Evolutionary conservation across 805 yeast species (phyloP).

Genomic region (Jamesozyma jinghongensis): DNA sequence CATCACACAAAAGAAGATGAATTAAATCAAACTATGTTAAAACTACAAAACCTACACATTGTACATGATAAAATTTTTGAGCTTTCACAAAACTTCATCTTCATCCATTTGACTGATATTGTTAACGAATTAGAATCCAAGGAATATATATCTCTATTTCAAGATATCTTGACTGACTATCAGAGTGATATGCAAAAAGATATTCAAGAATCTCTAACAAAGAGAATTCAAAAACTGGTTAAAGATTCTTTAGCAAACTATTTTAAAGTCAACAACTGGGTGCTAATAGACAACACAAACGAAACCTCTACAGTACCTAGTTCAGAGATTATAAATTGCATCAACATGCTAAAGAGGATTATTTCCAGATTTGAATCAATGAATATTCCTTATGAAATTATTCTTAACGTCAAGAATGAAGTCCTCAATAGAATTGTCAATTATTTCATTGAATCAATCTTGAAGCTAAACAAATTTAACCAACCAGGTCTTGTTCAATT

Average conservation of each 20-base stretch:
- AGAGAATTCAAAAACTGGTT: constrained; percentile 25
- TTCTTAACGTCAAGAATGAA: constrained; percentile 19
- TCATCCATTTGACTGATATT: constrained; percentile 16
- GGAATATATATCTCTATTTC: constrained; percentile 23
- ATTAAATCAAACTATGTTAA: constrained; percentile 19
- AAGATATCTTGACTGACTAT: constrained; percentile 25
- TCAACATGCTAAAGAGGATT: constrained; percentile 18
- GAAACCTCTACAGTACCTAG: constrained; percentile 9
- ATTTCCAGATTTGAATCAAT: constrained; percentile 10
- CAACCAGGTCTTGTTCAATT: constrained; percentile 29
- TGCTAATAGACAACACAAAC: constrained; percentile 4
- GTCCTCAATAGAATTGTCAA: constrained; percentile 23
- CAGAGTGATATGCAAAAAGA: constrained; percentile 19
- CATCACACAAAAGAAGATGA: constrained; percentile 19
- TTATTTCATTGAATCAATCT: constrained; percentile 30
- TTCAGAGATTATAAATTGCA: constrained; percentile 25
- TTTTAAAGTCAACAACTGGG: constrained; percentile 30
- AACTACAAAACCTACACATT: constrained; percentile 14
- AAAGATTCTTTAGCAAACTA: constrained; percentile 27
- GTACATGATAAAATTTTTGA: constrained; percentile 13
- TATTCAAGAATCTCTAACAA: constrained; percentile 24
- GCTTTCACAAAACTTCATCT: constrained; percentile 13
- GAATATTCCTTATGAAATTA: constrained; percentile 10
- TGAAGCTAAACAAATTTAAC: constrained; percentile 33
- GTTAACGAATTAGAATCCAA: constrained; percentile 18